Evolutionary conservation across 441 rosid genomes (phyloP).

Genomic region (Capsella rubella): DNA sequence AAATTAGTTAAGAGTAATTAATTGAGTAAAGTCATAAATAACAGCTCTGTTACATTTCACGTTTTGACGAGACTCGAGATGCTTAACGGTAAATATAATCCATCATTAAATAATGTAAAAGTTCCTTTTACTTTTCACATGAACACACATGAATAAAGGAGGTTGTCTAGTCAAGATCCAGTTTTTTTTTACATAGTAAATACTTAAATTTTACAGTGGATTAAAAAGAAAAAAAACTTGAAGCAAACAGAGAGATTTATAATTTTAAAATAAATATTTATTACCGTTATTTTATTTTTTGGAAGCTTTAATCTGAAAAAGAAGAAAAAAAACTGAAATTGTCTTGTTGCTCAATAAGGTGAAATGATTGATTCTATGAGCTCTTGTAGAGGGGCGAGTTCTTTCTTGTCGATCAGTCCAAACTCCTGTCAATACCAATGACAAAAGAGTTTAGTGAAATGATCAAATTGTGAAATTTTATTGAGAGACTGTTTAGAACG

Average conservation of each 20-base stretch:
- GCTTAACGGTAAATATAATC: conserved; percentile 41
- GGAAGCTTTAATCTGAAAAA: conserved; percentile 14
- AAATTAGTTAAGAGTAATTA: conserved; percentile 14
- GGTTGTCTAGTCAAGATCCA: background rate
- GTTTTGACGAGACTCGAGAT: conserved; percentile 38
- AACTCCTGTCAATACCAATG: conserved; percentile 67
- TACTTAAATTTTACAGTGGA: conserved; percentile 32
- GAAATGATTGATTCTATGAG: conserved; percentile 87
- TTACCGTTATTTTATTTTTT: conserved; percentile 35
- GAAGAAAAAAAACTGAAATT: conserved; percentile 3
- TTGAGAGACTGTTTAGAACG: conserved; percentile 3
- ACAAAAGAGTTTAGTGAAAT: background rate
- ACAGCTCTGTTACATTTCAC: conserved; percentile 43
- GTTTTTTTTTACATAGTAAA: conserved; percentile 31
- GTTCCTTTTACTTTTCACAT: conserved; percentile 39
- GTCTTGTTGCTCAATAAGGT: conserved; percentile 54
- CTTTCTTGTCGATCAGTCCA: conserved; percentile 95
- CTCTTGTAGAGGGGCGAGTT: conserved; percentile 96
- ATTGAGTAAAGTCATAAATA: conserved; percentile 22
- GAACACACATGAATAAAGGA: conserved; percentile 41
- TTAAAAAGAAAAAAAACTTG: background rate
- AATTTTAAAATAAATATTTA: conserved; percentile 9
- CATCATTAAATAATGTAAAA: conserved; percentile 36
- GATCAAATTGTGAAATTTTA: background rate
- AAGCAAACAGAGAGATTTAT: conserved; percentile 23